phyloP scores from a whole-genome alignment of 2,329 filamentous ascomycete genomes.

The Ascochyta rabiei region DNA sequence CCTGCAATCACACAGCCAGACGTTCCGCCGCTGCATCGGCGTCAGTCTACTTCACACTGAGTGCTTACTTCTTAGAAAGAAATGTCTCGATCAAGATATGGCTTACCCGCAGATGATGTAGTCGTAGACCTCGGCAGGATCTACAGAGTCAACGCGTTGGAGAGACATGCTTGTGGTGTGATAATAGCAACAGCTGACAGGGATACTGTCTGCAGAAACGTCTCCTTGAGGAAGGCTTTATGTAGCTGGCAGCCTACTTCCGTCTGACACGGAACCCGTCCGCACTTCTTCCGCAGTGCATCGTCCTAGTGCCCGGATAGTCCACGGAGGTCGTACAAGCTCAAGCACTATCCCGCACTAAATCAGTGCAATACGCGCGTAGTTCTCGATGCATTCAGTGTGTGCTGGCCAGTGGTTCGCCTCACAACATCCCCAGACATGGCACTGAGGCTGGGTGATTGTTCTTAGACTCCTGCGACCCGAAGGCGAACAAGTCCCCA shows the following conservation, averaged over 20 bases:
- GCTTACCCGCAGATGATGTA: conserved; percentile 37
- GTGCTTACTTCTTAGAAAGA: conserved; percentile 12
- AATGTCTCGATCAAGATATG: not conserved
- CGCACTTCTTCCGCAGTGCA: conserved; percentile 11
- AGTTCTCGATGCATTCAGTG: not conserved
- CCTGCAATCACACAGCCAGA: conserved; percentile 57
- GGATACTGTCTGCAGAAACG: not conserved
- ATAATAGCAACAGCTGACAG: not conserved
- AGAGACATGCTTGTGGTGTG: conserved; percentile 21
- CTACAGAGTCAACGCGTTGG: conserved; percentile 25
- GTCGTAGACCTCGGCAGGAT: conserved; percentile 28
- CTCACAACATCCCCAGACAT: no score
- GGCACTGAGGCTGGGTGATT: no score
- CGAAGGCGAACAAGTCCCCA: no score
- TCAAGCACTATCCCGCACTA: not conserved
- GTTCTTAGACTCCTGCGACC: no score
- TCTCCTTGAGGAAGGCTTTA: not conserved
- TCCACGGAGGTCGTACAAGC: not conserved
- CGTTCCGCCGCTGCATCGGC: conserved; percentile 50
- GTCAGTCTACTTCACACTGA: not conserved
- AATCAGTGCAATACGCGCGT: not conserved
- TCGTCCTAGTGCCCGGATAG: not conserved
- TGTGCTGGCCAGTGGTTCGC: no score
- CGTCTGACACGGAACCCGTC: conserved; percentile 13
- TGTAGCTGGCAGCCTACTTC: not conserved